Conservation (phyloP, 2,329 filamentous ascomycete species). For the Tolypocladium paradoxum region DNA sequence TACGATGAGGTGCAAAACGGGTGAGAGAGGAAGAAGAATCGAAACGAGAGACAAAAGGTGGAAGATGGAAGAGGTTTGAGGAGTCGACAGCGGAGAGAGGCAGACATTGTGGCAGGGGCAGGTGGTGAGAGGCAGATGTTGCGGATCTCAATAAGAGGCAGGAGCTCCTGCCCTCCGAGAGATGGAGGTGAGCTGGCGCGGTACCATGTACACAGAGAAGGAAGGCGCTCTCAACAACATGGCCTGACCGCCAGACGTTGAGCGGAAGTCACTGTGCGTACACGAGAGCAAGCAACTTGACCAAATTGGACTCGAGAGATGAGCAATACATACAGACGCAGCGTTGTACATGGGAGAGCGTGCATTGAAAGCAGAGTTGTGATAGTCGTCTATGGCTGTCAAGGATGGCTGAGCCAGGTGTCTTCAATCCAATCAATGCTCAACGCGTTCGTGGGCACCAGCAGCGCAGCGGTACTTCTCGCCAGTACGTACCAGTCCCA, state of each 20-base stretch:
- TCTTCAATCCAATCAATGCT: not conserved
- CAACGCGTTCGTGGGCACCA: not conserved
- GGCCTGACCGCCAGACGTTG: not conserved
- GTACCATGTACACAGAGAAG: not conserved
- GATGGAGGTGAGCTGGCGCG: not conserved
- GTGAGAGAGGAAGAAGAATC: slow-evolving; percentile 1
- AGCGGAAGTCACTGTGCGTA: not conserved
- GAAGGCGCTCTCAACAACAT: not conserved
- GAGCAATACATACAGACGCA: not conserved
- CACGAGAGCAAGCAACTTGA: not conserved
- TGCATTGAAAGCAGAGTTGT: not conserved
- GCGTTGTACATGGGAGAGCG: not conserved
- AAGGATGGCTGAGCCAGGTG: not conserved
- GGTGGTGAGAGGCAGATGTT: not conserved
- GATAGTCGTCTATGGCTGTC: not conserved
- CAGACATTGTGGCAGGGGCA: not conserved
- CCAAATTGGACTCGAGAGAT: not conserved
- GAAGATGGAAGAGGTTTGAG: not conserved
- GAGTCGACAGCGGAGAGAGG: not conserved
- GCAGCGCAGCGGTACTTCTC: not conserved
- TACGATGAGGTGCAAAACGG: slow-evolving; percentile 2
- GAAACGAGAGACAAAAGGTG: not conserved
- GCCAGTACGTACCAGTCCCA: not conserved
- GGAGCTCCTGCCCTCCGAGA: not conserved
- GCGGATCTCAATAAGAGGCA: not conserved